A percentile compares a stretch with the other conserved stretches of the same genome.
Conservation (phyloP, 345 rosid species). For the Boechera retrofracta region DNA sequence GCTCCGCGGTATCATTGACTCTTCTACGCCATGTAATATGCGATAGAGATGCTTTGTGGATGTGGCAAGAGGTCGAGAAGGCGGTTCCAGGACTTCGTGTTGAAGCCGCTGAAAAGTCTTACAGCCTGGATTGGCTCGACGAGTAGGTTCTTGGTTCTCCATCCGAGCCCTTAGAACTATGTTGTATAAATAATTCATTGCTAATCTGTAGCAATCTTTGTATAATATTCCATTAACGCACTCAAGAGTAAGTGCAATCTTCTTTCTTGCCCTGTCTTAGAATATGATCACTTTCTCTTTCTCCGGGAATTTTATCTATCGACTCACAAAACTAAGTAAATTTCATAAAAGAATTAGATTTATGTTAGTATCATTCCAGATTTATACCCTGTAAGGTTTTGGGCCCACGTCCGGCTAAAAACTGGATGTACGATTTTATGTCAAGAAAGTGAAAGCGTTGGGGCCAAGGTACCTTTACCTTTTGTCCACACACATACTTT, state of each 20-base stretch:
- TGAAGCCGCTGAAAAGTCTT: conserved; percentile 67
- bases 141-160: conserved; percentile 45
- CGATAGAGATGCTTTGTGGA: conserved; percentile 56
- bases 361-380: not conserved
- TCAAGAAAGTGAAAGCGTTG: too few relatives aligned
- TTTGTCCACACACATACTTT: too few relatives aligned
- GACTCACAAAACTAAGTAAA: not conserved
- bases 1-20: conserved; percentile 53
- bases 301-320: not conserved
- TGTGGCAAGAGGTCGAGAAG: conserved; percentile 60
- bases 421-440: too few relatives aligned
- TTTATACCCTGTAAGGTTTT: not conserved
- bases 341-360: not conserved
- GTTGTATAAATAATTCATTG: conserved; percentile 19
- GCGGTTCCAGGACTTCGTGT: conserved; percentile 53
- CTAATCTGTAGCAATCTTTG: conserved; percentile 18
- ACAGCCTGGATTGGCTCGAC: conserved; percentile 69
- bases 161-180: not conserved
- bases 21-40: conserved; percentile 68
- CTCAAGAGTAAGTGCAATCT: conserved; percentile 9
- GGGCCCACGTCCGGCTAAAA: too few relatives aligned
- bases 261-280: not conserved
- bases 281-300: too few relatives aligned
- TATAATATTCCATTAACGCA: not conserved
- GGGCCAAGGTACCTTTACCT: too few relatives aligned